phyloP scores from a whole-genome alignment of 2,329 filamentous ascomycete species.

The Trichoderma arundinaceum region DNA sequence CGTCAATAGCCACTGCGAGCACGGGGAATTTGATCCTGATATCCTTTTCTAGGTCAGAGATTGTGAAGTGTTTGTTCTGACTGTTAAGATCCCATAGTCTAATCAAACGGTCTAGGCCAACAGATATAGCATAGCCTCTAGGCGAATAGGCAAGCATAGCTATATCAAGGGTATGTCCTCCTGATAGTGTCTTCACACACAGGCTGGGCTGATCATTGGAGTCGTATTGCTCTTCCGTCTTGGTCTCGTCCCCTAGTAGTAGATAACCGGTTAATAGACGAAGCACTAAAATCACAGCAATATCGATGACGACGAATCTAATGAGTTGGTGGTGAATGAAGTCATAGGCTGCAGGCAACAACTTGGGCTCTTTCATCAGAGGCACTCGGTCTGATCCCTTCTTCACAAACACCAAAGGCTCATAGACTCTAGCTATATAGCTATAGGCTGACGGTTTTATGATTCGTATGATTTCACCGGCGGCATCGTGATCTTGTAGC shows the following conservation, averaged over 20 bases:
- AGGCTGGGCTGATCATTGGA: conserved; percentile 57
- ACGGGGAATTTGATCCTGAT: conserved; percentile 62
- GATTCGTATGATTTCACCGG: conserved; percentile 75
- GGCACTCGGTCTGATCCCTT: conserved; percentile 70
- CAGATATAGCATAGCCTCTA: conserved; percentile 69
- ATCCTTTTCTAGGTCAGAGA: conserved; percentile 49
- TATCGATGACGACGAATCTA: conserved; percentile 66
- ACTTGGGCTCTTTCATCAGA: conserved; percentile 47
- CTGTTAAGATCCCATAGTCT: conserved; percentile 68
- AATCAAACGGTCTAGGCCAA: conserved; percentile 72
- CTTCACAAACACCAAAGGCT: conserved; percentile 74
- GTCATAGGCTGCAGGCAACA: conserved; percentile 60
- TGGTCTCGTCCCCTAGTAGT: conserved; percentile 66
- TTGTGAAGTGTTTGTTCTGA: conserved; percentile 49
- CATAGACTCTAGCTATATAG: conserved; percentile 75
- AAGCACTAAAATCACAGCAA: conserved; percentile 68
- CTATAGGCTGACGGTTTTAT: conserved; percentile 74
- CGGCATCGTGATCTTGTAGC: conserved; percentile 79
- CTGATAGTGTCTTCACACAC: conserved; percentile 63
- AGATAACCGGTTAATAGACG: conserved; percentile 76
- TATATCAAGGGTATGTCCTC: conserved; percentile 72
- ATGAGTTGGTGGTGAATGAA: conserved; percentile 65
- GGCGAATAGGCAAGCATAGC: conserved; percentile 66
- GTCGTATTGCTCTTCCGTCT: conserved; percentile 52
- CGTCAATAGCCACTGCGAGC: conserved; percentile 67